These are phyloP conservation scores for Fusarium foetens DNA, from an alignment of 2,329 filamentous ascomycete species.

Conservation along the genomic window DNA sequence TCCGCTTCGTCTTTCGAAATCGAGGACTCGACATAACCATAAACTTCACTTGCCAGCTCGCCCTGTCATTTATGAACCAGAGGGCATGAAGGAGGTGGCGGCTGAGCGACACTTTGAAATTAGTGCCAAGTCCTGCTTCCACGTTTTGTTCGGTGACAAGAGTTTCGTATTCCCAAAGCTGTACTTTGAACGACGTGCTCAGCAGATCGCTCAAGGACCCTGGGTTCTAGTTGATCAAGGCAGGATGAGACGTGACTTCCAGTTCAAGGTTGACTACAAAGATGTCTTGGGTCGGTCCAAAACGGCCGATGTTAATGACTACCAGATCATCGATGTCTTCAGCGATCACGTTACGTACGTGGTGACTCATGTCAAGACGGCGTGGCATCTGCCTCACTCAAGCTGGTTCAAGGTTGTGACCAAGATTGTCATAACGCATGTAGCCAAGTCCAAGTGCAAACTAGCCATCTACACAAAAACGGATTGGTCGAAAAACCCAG, in stretches of 20 bases:
- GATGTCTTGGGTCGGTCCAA: constrained; percentile 72
- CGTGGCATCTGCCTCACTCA: constrained; percentile 88
- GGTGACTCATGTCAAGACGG: constrained; percentile 69
- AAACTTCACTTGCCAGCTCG: constrained; percentile 86
- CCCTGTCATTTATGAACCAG: constrained; percentile 84
- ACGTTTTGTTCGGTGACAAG: constrained; percentile 96
- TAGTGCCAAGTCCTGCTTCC: constrained; percentile 93
- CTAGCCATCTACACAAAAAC: constrained; percentile 87
- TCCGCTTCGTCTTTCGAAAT: constrained; percentile 49
- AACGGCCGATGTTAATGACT: constrained; percentile 76
- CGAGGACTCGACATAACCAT: constrained; percentile 57
- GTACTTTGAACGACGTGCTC: constrained; percentile 83
- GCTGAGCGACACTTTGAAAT: constrained; percentile 88
- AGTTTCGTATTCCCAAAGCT: constrained; percentile 93
- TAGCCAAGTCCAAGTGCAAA: constrained; percentile 92
- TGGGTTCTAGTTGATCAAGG: constrained; percentile 80
- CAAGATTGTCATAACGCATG: constrained; percentile 93
- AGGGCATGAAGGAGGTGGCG: constrained; percentile 79
- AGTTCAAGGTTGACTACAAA: constrained; percentile 77
- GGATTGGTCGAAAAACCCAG: constrained; percentile 81
- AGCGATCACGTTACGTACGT: constrained; percentile 79
- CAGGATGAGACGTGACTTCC: constrained; percentile 80
- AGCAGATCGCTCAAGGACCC: constrained; percentile 84
- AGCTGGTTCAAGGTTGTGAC: constrained; percentile 83
- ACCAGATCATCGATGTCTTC: constrained; percentile 86